Evolutionary conservation across 495 filamentous ascomycete genomes (phyloP), one percentile per base, ranked within the genome.

Genomic region (Neurospora sp.): DNA sequence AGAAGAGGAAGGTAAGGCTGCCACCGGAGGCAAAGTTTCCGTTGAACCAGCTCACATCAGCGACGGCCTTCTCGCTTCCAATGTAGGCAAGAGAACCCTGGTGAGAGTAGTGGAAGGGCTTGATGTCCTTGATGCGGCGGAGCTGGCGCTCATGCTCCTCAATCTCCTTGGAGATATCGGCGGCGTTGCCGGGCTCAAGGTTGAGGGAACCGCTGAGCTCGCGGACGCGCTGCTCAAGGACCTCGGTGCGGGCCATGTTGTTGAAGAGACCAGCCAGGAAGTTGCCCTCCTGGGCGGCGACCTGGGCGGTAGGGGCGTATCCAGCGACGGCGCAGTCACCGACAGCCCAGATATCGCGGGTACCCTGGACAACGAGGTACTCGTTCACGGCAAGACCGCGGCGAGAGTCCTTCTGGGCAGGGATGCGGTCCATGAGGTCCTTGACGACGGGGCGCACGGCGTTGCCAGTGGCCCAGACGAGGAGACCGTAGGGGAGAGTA

Each of bases 391-490:
- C 92, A 48, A 99, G 89, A 80, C 96, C 96, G 75, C 96, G 93
- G 74, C 96, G 92, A 27, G 96, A 97, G 84, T 97, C 90, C 84
- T 93, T 94, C 81, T 99, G 96, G 9, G 93, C 96, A 10, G 96
- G 94, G 73, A 99, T 93, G 82, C 95, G 92, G 75, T 81, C 82
- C 90, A 98, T 97, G 61, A 98, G 89, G 82, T 98, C 95, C 77
- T 89, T 91, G 80, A 98, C 88, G 14, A 98, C 86, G 39, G 89
- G 89, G 72, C 96, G 93, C 39, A 99, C 85, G 22, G 96, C 94
- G 80, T 99, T 99, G 82, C 96, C 96, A 44, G 96, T 98, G 48
- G 96, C 96, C 96, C 96, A 99, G 71, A 99, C 95, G 40, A 99
- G 89, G 68, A 98, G 90, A 77, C 96, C 96, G 83, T 96, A 99